Conservation (phyloP, 1,284 basidiomycete species). For the Pyrrhoderma noxium region DNA sequence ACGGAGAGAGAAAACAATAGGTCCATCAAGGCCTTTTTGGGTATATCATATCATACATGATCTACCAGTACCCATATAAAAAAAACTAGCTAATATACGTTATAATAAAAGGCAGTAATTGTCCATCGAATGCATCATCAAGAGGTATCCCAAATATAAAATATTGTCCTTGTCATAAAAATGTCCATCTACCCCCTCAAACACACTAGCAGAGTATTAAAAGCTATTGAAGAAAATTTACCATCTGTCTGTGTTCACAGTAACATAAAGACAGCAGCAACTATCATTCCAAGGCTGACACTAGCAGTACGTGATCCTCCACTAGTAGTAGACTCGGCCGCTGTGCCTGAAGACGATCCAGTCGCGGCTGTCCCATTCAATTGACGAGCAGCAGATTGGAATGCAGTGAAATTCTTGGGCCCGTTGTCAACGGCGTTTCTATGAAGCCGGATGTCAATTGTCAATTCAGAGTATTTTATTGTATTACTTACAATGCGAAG, state of each 20-base stretch:
- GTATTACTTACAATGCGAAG: conserved; percentile 27
- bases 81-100: conserved; percentile 5
- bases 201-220: too few species aligned
- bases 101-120: conserved; percentile 7
- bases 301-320: conserved; percentile 11
- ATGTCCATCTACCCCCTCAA: too few species aligned
- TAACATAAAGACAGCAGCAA: conserved; percentile 12
- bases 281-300: conserved; percentile 11
- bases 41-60: conserved; percentile 8
- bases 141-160: conserved; percentile 5
- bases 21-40: conserved; percentile 9
- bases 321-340: conserved; percentile 2
- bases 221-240: too few species aligned
- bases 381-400: conserved; percentile 30
- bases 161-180: conserved; percentile 11
- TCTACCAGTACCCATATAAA: conserved; percentile 16
- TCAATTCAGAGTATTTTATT: neutral
- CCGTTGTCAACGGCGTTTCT: conserved; percentile 33
- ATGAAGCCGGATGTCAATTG: neutral
- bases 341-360: neutral
- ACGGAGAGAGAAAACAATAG: too few species aligned
- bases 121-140: conserved; percentile 15
- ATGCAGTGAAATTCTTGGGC: conserved; percentile 36
- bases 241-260: conserved; percentile 9
- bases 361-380: conserved; percentile 29